Conservation (phyloP, 2,329 filamentous ascomycete species). For the Malbranchea zuffiana region DNA sequence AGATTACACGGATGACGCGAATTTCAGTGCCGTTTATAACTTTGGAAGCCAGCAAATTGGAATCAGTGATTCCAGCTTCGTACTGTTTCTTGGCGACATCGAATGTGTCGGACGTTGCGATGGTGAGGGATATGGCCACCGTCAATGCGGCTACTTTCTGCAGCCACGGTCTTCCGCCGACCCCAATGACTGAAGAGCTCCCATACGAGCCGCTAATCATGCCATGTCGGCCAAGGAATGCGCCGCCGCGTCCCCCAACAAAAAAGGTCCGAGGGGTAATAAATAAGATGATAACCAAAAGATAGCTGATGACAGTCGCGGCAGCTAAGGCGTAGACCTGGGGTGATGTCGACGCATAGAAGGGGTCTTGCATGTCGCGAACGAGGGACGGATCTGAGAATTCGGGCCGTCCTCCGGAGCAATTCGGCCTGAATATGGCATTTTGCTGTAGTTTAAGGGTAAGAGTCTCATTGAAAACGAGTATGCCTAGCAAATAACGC, state of each 20-base stretch:
- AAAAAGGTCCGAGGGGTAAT: slow-evolving; percentile 92
- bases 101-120: slow-evolving; percentile 87
- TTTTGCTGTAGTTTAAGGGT: slow-evolving; percentile 38
- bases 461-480: slow-evolving; percentile 33
- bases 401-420: slow-evolving; percentile 23
- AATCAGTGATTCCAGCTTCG: slow-evolving; percentile 65
- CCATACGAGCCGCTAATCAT: slow-evolving; percentile 72
- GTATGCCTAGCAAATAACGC: slow-evolving; percentile 22
- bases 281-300: slow-evolving; percentile 85
- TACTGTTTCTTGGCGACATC: slow-evolving; percentile 75
- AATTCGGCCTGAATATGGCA: slow-evolving; percentile 41
- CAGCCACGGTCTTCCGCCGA: slow-evolving; percentile 86
- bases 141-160: slow-evolving; percentile 61
- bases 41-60: slow-evolving; percentile 58
- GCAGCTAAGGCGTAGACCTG: slow-evolving; percentile 88
- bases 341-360: slow-evolving; percentile 86
- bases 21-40: slow-evolving; percentile 80
- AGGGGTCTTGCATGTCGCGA: slow-evolving; percentile 68
- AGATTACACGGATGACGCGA: slow-evolving; percentile 82
- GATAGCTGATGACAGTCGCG: slow-evolving; percentile 81
- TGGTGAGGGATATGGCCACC: slow-evolving; percentile 72
- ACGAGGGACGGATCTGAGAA: slow-evolving; percentile 37
- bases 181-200: slow-evolving; percentile 60
- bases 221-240: slow-evolving; percentile 64
- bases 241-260: slow-evolving; percentile 56